Evolutionary conservation across 139 green algal genomes (phyloP), one percentile per base, ranked within the genome.

Genomic region (Gonium pectorale): DNA sequence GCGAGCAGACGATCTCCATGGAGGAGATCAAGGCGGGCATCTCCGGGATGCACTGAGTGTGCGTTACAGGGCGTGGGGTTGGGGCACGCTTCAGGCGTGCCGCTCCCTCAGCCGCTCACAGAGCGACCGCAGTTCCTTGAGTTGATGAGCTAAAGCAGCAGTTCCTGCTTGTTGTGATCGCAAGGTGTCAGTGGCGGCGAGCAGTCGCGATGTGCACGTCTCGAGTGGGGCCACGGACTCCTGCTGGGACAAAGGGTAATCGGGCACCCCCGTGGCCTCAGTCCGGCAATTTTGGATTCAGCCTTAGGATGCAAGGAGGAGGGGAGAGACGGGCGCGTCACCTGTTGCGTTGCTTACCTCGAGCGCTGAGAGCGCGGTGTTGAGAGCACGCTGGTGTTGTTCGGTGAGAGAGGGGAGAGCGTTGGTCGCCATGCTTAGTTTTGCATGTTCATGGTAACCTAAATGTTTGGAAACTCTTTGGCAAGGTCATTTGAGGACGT

Each of bases 1-100:
- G 94, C 0, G 97, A 99, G n/a, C 92, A 97, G 80, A 60, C 67
- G 2, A 94, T 94, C 51, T 86, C 85, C 0, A 90, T 93, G 38
- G 87, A 94, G 0, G 93, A 95, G 85, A 80, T 96, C 17, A 67
- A 81, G 51, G 43, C 29, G 7, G 90, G 90, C 21, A 89, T 90
- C 24, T 27, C 17, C 22, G 86, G 87, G 37, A 93, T 91, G 86
- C 64, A 77, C 38, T 86, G 41, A 83, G 62, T 7, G 9, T 6
- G 5, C 1, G 2, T 1, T 21, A 22, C 21, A 21, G 2, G 43
- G 11, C 15, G 44, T 5, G 29, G 43, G 33, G 5, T 3, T 31
- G 37, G 35, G 51, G 27, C 17, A 5, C 19, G 56, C 1, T 26
- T 70, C 38, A 19, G 9, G 13, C n/a, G 46, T 64, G 8, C 15